Evolutionary conservation across 495 filamentous ascomycete species (phyloP), one percentile per base, ranked within the genome.

Genomic region (Amniculicola lignicola): DNA sequence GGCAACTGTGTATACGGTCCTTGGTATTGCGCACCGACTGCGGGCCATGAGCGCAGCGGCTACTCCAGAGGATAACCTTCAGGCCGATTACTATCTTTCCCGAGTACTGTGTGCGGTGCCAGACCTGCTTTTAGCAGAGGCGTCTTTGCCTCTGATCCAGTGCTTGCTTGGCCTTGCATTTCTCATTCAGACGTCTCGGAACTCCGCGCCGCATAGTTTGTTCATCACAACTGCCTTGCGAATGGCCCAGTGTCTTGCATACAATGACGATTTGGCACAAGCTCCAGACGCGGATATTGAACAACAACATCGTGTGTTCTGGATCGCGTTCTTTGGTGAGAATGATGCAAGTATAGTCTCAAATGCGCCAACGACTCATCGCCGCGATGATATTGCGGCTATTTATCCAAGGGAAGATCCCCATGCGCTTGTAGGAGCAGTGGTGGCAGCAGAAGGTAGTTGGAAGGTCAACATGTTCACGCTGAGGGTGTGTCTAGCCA

Each of bases 1-100:
- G 54, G 41, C 25, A 33, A 33, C 2, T 27, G 53, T 65, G 54
- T 67, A 72, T 44, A 69, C 48, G 9, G 29, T 55, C 19, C 37
- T 61, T 21, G 57, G 57, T 5, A 54, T 61, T 19, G 57, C 57
- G 6, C 57, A 61, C 43, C 57, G 57, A 2, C 41, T 48, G 0
- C 49, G 57, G 14, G 57, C 50, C 11, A 61, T 61, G 57, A 55
- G 57, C 22, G 37, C 38, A 18, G 19, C 40, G 1, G 57, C 57
- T 10, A 50, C 42, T 1, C 57, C 51, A 0, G 6, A 61, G 15
- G 57, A 61, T 25, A 61, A 48, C 42, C 18, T 29, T 4, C 16
- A 25, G 25, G 57, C 57, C 9, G 57, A 61, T 25, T 54, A 37
- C 35, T 61, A 61, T 40, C 45, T 54, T 1, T 11, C 6, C 9